These are phyloP conservation scores for Xylaria polymorpha DNA, from an alignment of 2,329 filamentous ascomycete genomes.

Conservation along the genomic window DNA sequence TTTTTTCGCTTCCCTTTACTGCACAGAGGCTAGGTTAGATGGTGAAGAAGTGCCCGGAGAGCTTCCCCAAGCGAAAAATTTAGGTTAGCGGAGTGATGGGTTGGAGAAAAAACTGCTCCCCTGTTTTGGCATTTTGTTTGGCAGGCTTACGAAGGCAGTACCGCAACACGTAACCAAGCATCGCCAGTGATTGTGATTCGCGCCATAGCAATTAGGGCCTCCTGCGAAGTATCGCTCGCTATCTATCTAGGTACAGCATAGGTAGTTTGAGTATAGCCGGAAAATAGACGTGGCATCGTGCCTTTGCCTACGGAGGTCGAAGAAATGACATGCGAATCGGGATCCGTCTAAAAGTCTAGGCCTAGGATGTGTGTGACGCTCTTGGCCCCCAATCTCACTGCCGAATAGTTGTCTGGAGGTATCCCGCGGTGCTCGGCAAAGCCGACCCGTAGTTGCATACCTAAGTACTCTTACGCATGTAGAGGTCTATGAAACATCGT, in stretches of 20 bases:
- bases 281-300: conserved; percentile 1
- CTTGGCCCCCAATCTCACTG: conserved; percentile 31
- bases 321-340: neutral
- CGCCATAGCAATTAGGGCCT: conserved; percentile 12
- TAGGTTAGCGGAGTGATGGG: neutral
- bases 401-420: conserved; percentile 1
- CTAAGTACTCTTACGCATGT: conserved; percentile 2
- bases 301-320: neutral
- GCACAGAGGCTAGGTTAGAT: neutral
- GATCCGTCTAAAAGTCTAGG: neutral
- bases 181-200: conserved; percentile 4
- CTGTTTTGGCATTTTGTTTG: neutral
- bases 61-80: neutral
- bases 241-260: neutral
- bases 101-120: conserved; percentile 4
- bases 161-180: neutral
- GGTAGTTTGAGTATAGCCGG: neutral
- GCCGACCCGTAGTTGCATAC: conserved; percentile 18
- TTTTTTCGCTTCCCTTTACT: neutral
- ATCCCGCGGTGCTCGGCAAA: conserved; percentile 20
- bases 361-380: neutral
- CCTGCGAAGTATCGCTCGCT: neutral
- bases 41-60: neutral
- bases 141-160: conserved; percentile 10
- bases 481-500: conserved; percentile 1